A percentile compares a stretch with the other conserved stretches of the same genome.
These are phyloP conservation scores for Ceratorhiza oryzae-sativae DNA, from an alignment of 1,284 basidiomycete species.

Conservation along the genomic window DNA sequence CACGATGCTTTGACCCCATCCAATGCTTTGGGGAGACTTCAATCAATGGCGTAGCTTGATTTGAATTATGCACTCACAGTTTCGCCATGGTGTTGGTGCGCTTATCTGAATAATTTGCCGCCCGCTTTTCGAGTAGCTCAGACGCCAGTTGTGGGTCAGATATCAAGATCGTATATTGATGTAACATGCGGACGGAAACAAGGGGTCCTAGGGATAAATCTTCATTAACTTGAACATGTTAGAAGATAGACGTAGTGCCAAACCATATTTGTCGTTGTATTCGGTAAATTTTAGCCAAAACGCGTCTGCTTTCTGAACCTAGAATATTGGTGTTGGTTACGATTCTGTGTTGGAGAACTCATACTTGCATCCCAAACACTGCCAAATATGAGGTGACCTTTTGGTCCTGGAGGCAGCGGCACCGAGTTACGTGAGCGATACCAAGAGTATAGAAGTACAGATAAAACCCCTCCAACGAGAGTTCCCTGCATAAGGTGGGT, in stretches of 20 bases:
- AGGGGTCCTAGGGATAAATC: neutral
- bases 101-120: conserved; percentile 5
- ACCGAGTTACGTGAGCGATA: neutral
- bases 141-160: neutral
- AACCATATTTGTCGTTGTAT: conserved; percentile 21
- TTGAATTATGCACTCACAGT: conserved; percentile 17
- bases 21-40: too few relatives aligned
- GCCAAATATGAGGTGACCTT: conserved; percentile 23
- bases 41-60: too few relatives aligned
- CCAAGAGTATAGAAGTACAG: neutral
- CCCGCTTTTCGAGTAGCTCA: conserved; percentile 23
- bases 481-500: neutral
- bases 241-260: too few relatives aligned
- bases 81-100: neutral
- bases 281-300: conserved; percentile 28
- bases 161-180: neutral
- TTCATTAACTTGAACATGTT: neutral
- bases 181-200: conserved; percentile 11
- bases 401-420: conserved; percentile 29
- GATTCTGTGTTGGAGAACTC: too few relatives aligned
- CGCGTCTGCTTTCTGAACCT: neutral
- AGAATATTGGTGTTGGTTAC: neutral
- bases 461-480: neutral
- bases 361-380: neutral
- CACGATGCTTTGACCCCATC: conserved; percentile 15